phyloP scores from a whole-genome alignment of 495 filamentous ascomycete genomes.

The Niebla homalea region DNA sequence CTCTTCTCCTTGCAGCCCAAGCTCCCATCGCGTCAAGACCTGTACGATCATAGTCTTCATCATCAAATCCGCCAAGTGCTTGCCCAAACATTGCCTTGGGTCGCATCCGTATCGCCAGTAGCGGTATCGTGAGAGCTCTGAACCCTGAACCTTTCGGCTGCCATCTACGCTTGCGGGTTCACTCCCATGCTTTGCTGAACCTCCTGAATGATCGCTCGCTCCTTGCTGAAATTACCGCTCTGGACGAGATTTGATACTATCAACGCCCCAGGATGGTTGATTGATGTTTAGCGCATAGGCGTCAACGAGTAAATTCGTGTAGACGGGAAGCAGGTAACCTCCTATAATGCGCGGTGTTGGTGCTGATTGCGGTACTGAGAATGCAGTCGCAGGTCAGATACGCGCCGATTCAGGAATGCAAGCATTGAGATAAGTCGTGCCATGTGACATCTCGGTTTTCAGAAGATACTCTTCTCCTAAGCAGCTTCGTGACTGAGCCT shows the following conservation, averaged over 20 bases:
- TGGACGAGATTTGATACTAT: too few relatives aligned
- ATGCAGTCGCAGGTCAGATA: constrained; percentile 24
- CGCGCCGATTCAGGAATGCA: constrained; percentile 25
- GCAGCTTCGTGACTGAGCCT: constrained; percentile 8
- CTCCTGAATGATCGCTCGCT: too few relatives aligned
- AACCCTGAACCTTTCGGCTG: too few relatives aligned
- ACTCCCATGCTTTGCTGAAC: constrained; percentile 3
- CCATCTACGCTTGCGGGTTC: too few relatives aligned
- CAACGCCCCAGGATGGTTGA: constrained; percentile 25
- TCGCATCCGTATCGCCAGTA: constrained; percentile 26
- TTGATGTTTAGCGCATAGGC: constrained; percentile 25
- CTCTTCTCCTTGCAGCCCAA: too few relatives aligned
- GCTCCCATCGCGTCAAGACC: too few relatives aligned
- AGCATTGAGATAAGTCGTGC: constrained; percentile 17
- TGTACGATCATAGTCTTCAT: too few relatives aligned
- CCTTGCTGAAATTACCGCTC: too few relatives aligned
- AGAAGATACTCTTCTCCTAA: too few relatives aligned
- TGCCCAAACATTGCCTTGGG: constrained; percentile 22
- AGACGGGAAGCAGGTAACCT: constrained; percentile 18
- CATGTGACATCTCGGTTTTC: not conserved
- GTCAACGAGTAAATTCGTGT: constrained; percentile 28
- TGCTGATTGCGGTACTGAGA: constrained; percentile 24
- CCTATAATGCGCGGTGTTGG: constrained; percentile 21
- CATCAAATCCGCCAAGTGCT: constrained; percentile 19
- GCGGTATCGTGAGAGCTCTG: too few relatives aligned